Percentiles rank a stretch among this genome's conserved stretches.
phyloP scores from a whole-genome alignment of 1,284 basidiomycete species.

The Inonotus obliquus region DNA sequence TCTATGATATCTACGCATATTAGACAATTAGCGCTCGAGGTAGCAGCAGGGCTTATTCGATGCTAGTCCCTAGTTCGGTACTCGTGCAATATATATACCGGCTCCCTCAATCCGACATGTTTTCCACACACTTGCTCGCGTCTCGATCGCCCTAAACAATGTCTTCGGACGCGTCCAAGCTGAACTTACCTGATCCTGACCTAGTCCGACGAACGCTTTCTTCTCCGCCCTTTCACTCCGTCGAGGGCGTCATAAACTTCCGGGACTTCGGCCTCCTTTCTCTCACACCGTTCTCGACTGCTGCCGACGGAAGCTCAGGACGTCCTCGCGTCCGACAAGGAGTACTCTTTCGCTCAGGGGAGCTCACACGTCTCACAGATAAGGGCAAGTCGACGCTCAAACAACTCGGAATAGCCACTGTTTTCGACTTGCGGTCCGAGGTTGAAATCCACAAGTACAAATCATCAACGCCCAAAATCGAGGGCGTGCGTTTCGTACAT shows the following conservation, averaged over 20 bases:
- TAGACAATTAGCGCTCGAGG: not conserved
- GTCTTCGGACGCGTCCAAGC: not conserved
- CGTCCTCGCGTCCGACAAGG: conserved; percentile 27
- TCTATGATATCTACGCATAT: not conserved
- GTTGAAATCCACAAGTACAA: conserved; percentile 33
- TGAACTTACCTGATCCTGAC: conserved; percentile 1
- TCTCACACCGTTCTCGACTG: conserved; percentile 11
- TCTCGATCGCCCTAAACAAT: not conserved
- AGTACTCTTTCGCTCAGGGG: conserved; percentile 38
- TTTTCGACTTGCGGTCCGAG: conserved; percentile 40
- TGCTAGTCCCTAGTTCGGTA: not conserved
- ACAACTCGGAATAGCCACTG: conserved; percentile 32
- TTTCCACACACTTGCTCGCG: not conserved
- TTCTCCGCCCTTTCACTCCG: conserved; percentile 35
- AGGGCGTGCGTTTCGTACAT: conserved; percentile 31
- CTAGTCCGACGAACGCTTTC: conserved; percentile 6
- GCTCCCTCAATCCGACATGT: not conserved
- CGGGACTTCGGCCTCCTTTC: conserved; percentile 33
- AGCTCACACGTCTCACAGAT: conserved; percentile 34
- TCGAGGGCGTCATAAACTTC: conserved; percentile 39
- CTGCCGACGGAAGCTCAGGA: not conserved
- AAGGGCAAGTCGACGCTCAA: conserved; percentile 33
- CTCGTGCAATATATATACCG: not conserved
- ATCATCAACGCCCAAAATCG: conserved; percentile 28
- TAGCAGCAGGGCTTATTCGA: not conserved